Evolutionary conservation across 768 basidiomycete genomes (phyloP).

Genomic region (Pholiota molesta): DNA sequence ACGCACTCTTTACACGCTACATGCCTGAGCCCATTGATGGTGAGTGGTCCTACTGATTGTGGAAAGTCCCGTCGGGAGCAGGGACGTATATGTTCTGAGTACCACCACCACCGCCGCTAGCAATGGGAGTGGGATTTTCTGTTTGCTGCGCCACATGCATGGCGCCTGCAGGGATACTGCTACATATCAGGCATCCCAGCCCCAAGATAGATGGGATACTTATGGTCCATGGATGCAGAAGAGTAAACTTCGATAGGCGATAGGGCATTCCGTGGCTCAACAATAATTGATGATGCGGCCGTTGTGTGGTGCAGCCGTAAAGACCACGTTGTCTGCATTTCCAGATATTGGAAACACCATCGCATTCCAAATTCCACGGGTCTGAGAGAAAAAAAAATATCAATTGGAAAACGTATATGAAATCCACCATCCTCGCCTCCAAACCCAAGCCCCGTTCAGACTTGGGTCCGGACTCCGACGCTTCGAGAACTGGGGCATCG

Average conservation of each 20-base stretch:
- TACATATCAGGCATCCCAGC: background rate
- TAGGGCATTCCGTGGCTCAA: background rate
- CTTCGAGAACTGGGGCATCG: background rate
- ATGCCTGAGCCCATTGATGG: no score
- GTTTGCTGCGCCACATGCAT: background rate
- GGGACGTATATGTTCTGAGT: background rate
- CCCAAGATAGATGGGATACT: no score
- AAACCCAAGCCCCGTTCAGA: background rate
- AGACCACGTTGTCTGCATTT: background rate
- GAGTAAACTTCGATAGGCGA: background rate
- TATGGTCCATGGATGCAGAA: background rate
- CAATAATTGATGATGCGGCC: background rate
- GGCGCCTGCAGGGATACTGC: background rate
- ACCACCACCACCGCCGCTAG: background rate
- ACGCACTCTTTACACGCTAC: no score
- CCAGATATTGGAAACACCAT: background rate
- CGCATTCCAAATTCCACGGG: background rate
- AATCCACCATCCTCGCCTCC: background rate
- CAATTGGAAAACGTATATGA: background rate
- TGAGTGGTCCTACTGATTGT: background rate
- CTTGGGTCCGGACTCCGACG: background rate
- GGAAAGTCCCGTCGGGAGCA: slow-evolving; percentile 1
- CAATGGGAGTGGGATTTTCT: background rate
- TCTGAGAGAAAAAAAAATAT: background rate
- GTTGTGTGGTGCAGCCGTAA: background rate